Percentiles rank a stretch among this genome's conserved stretches.
Conservation (phyloP, 345 rosid genomes). For the Linum trigynum region DNA sequence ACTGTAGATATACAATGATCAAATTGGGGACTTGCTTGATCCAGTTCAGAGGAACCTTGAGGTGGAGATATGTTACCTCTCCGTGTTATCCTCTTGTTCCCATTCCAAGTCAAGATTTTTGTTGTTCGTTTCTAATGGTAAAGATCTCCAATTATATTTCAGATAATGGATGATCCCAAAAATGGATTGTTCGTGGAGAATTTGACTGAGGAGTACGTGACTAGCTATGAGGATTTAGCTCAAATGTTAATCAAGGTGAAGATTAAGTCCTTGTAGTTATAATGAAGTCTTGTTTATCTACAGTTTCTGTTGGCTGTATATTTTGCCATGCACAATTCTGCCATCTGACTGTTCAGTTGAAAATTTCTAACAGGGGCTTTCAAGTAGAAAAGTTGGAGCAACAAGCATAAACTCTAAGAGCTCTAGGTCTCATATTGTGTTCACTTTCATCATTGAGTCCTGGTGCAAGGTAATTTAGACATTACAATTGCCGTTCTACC, state of each 20-base stretch:
- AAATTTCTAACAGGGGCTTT: slow-evolving; percentile 56
- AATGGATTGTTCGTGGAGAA: slow-evolving; percentile 77
- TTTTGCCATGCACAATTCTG: neutral
- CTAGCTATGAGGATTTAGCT: slow-evolving; percentile 66
- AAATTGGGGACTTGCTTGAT: slow-evolving; percentile 87
- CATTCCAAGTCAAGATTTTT: neutral
- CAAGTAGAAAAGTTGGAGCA: slow-evolving; percentile 90
- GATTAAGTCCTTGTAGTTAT: neutral
- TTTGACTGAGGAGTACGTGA: slow-evolving; percentile 79
- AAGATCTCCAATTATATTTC: slow-evolving; percentile 6
- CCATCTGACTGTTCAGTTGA: neutral
- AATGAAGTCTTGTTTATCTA: neutral
- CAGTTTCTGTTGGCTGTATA: neutral
- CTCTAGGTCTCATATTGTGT: slow-evolving; percentile 86
- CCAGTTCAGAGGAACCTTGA: slow-evolving; percentile 84
- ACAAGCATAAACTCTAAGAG: slow-evolving; percentile 90
- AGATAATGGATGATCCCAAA: slow-evolving; percentile 78
- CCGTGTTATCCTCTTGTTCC: neutral
- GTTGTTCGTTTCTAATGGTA: neutral
- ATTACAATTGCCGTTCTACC: neutral
- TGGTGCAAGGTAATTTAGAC: slow-evolving; percentile 62
- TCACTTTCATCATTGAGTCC: slow-evolving; percentile 54
- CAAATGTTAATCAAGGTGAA: slow-evolving; percentile 84
- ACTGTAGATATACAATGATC: slow-evolving; percentile 76
- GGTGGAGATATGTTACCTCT: slow-evolving; percentile 29